A percentile compares a stretch with the other conserved stretches of the same genome.
Evolutionary conservation across 78 protist species (phyloP).

Genomic region (Cavenderia fasciculata): DNA sequence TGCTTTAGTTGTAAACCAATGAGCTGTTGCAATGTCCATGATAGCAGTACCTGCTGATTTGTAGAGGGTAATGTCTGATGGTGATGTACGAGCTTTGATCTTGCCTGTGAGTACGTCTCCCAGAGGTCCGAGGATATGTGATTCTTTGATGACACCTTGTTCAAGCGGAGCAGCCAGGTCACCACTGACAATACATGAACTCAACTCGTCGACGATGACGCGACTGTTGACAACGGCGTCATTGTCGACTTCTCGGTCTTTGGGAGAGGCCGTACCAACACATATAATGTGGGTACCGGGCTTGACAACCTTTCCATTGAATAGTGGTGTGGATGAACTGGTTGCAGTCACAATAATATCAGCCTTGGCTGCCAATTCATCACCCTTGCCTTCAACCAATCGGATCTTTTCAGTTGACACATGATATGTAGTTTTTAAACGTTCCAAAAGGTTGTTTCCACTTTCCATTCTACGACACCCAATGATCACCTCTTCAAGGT

Average conservation of each 20-base stretch:
- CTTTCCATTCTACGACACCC: too few relatives aligned
- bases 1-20: too few relatives aligned
- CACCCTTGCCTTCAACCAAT: too few relatives aligned
- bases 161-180: constrained; percentile 13
- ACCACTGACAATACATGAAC: constrained; percentile 9
- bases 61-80: too few relatives aligned
- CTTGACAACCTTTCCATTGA: constrained; percentile 12
- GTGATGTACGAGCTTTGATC: too few relatives aligned
- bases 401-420: too few relatives aligned
- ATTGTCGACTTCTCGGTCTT: constrained; percentile 34
- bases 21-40: too few relatives aligned
- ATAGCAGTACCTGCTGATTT: too few relatives aligned
- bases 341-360: constrained; percentile 75
- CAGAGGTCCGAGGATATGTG: constrained; percentile 3
- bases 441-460: too few relatives aligned
- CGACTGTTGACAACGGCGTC: background rate
- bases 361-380: background rate
- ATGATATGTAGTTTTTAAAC: too few relatives aligned
- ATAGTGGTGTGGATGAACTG: constrained; percentile 12
- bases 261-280: constrained; percentile 58
- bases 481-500: too few relatives aligned
- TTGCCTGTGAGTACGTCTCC: too few relatives aligned
- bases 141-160: background rate
- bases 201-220: constrained; percentile 38
- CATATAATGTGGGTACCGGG: background rate